Evolutionary conservation across 2,329 filamentous ascomycete genomes (phyloP).

Genomic region (Byssothecium circinans): DNA sequence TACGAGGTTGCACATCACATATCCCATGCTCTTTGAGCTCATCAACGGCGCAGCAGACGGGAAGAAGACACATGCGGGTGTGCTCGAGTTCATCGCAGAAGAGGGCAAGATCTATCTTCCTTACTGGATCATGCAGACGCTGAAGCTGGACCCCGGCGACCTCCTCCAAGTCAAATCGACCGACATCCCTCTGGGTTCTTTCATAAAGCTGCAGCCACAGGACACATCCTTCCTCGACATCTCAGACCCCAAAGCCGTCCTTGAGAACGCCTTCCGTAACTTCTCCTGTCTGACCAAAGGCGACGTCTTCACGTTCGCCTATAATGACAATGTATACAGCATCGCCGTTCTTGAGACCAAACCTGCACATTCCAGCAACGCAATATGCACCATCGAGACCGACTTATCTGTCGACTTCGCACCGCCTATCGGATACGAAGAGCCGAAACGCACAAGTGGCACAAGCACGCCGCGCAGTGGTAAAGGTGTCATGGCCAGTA

Average conservation of each 20-base stretch:
- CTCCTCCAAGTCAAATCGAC: constrained; percentile 95
- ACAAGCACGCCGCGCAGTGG: constrained; percentile 80
- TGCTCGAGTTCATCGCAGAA: constrained; percentile 95
- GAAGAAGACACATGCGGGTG: constrained; percentile 86
- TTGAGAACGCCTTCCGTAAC: constrained; percentile 94
- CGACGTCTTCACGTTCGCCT: constrained; percentile 93
- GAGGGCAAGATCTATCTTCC: constrained; percentile 96
- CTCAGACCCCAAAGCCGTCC: constrained; percentile 92
- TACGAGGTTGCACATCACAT: constrained; percentile 92
- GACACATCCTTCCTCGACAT: constrained; percentile 93
- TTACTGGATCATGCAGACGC: constrained; percentile 96
- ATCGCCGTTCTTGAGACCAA: constrained; percentile 94
- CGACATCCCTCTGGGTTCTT: constrained; percentile 82
- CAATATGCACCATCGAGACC: constrained; percentile 90
- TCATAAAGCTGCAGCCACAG: constrained; percentile 97
- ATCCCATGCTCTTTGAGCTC: constrained; percentile 95
- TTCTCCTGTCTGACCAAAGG: constrained; percentile 92
- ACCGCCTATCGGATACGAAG: constrained; percentile 88
- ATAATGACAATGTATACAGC: constrained; percentile 92
- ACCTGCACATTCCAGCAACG: constrained; percentile 80
- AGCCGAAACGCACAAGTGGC: constrained; percentile 77
- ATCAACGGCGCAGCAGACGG: constrained; percentile 89
- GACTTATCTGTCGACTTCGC: constrained; percentile 97
- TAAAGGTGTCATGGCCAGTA: constrained; percentile 62
- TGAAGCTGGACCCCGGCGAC: constrained; percentile 87